Base-by-base conservation (phyloP, 1,139 yeast genomes). In the Debaryomyces subglobosus region DNA sequence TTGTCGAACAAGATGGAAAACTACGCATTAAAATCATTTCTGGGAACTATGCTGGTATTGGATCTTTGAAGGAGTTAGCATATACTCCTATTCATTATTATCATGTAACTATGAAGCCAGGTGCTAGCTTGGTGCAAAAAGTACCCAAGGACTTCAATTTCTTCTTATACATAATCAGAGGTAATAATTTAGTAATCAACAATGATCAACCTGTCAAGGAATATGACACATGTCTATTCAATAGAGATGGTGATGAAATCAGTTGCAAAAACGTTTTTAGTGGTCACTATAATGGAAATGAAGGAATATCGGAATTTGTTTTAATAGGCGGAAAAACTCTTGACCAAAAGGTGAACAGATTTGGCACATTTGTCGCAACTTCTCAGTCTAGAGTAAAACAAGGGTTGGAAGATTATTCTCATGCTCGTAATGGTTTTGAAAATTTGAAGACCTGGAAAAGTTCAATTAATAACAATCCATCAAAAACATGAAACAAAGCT, bases 311-410 rank as follows among this genome's bases (percentile, higher is more conserved):
- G 2, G 79, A 81, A 52, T 84, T 91, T 58, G 83, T 88, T 4
- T 58, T 91, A 30, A 72, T 90, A 53, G 96, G 91, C 29, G 97
- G 97, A 44, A 72, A 89, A 65, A 79, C 81, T 35, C 73, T 90
- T 51, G 81, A 88, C 58, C 97, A 91, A 69, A 80, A 83, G 13
- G 78, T 87, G 46, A 88, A 89, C 35, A 96, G 91, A 64, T 88
- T 89, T 62, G 97, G 97, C 9, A 96, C 97, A 13, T 90, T 89
- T 64, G 96, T 87, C 13, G 94, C 89, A 51, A 81, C 85, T 10
- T 71, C 85, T 18, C 72, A 74, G 49, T 84, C 79, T 45, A 80
- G 81, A 56, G 85, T 89, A 52, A 77, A 79, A 56, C 70, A 85
- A 60, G 95, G 90, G 0, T 84, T 87, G 60, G 61, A 71, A 64